Percentiles rank a stretch among this genome's conserved stretches.
phyloP scores from a whole-genome alignment of 176 grass and related monocot species.

The Tuctoria greenei region DNA sequence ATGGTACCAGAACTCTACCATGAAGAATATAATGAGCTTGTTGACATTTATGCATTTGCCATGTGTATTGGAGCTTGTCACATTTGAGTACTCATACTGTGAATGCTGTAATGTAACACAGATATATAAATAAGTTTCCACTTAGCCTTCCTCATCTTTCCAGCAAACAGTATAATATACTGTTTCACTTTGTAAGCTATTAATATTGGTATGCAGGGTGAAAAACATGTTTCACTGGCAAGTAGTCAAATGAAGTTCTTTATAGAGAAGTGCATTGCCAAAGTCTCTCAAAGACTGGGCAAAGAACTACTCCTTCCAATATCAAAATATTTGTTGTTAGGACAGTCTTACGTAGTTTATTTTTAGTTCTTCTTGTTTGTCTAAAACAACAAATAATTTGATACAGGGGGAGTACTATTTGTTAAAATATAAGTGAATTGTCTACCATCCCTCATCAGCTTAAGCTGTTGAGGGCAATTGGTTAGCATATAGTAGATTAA shows the following conservation, averaged over 20 bases:
- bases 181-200: neutral
- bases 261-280: constrained; percentile 75
- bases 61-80: constrained; percentile 89
- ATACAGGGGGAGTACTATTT: too few species aligned
- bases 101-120: constrained; percentile 83
- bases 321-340: too few species aligned
- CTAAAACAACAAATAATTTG: too few species aligned
- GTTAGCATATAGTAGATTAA: too few species aligned
- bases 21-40: constrained; percentile 79
- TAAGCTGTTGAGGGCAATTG: too few species aligned
- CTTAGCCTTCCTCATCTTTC: neutral
- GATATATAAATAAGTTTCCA: constrained; percentile 73
- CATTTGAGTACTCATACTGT: constrained; percentile 75
- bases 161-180: neutral
- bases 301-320: too few species aligned
- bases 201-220: constrained; percentile 48
- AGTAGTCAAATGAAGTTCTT: constrained; percentile 62
- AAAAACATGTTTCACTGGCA: constrained; percentile 61
- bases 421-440: too few species aligned
- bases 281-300: constrained; percentile 63
- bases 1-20: constrained; percentile 85
- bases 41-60: constrained; percentile 79
- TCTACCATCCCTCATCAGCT: too few species aligned
- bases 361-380: too few species aligned
- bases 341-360: too few species aligned